Evolutionary conservation across 257 asterid genomes (phyloP), one percentile per base, ranked within the genome.

Genomic region (Dorcoceras hygrometricum): DNA sequence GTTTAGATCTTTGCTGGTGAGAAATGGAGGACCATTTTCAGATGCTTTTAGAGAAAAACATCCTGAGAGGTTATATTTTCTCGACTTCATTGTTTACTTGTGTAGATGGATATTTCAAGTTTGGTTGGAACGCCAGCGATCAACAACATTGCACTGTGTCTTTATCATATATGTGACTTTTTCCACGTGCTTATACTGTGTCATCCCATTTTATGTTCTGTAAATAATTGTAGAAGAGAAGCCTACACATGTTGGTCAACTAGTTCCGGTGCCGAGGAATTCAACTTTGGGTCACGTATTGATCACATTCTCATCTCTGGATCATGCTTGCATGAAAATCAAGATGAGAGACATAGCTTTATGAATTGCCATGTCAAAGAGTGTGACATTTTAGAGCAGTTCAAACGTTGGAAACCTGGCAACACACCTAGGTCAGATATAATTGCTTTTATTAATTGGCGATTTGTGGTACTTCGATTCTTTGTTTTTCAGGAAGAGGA

Each of bases 201-300:
- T 55, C 65, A 62, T 67, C 14, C 8, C 7, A 43, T 64, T 66
- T 57, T 57, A 9, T 67, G 59, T 36, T 78, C 62, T 62, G 32
- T 48, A 59, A 62, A 57, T 59, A 34, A 28, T 58, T 57, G 65
- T 82, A 90, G 99, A 73, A 82, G 70, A 60, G 95, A 84, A 63
- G 99, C 96, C 48, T 93, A 81, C 76, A 88, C 99, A 55, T 93
- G 99, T 84, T 93, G 99, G 99, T 67, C 99, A 1, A 83, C 95
- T 29, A 93, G 80, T 79, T 78, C 96, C 76, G 96, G 99, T 65
- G 99, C 96, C 2, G 99, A 86, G 81, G 89, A 81, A 82, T 93
- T 93, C 83, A 90, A 93, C 77, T 90, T 72, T 76, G 99, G 99
- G 71, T 46, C 97, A 63, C 91, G 99, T 72, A 93, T 93, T 78